These are phyloP conservation scores for Oryza meridionalis DNA, from an alignment of 176 grass and related monocot species.

Conservation along the genomic window DNA sequence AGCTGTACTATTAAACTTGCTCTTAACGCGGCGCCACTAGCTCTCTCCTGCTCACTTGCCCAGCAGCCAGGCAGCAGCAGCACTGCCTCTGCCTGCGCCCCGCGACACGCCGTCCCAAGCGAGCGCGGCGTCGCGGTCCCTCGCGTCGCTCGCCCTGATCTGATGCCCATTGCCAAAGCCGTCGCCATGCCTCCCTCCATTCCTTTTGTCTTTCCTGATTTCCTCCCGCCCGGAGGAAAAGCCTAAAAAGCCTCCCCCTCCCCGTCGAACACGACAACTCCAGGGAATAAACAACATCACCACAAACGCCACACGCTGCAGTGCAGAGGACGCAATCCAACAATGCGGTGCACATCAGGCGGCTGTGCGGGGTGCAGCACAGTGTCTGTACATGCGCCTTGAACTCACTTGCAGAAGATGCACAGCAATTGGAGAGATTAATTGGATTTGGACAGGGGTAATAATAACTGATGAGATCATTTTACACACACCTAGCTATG, in stretches of 20 bases:
- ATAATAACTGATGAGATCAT: not conserved
- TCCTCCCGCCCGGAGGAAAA: not conserved
- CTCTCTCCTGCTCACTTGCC: not conserved
- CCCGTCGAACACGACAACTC: slow-evolving; percentile 38
- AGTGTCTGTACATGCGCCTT: slow-evolving; percentile 36
- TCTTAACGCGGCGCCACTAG: not conserved
- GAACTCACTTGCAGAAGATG: not conserved
- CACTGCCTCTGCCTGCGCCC: not conserved
- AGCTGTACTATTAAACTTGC: too few relatives aligned
- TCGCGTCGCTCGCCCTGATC: not conserved
- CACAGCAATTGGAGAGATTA: not conserved
- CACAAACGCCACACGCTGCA: not conserved
- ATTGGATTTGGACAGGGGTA: not conserved
- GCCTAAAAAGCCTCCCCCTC: slow-evolving; percentile 29
- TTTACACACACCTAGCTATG: slow-evolving; percentile 13
- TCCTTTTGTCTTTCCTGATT: slow-evolving; percentile 39
- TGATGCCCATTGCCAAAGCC: not conserved
- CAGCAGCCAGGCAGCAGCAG: not conserved
- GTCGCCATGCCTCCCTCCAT: not conserved
- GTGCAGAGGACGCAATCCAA: slow-evolving; percentile 25
- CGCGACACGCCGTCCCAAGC: not conserved
- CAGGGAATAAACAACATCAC: slow-evolving; percentile 37
- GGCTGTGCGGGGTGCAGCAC: not conserved
- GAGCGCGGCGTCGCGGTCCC: not conserved
- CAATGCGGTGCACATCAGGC: not conserved